Conservation (phyloP, 441 rosid species). For the Pelargonium australe region DNA sequence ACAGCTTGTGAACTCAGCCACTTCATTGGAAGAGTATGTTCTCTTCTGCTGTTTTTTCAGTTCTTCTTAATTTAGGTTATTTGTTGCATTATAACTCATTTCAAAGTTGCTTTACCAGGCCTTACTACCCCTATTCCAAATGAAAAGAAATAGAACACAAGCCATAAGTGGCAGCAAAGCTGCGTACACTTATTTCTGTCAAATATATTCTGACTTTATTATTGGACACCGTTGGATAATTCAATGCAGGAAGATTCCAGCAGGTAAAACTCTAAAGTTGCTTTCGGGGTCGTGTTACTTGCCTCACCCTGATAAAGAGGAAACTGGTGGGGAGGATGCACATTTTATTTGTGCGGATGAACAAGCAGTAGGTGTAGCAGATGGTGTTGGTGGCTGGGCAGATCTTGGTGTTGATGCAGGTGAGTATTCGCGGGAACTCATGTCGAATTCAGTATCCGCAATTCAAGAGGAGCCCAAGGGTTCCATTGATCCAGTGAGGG, state of each 20-base stretch:
- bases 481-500: conserved; percentile 67
- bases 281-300: conserved; percentile 76
- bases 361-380: conserved; percentile 84
- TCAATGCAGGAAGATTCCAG: conserved; percentile 35
- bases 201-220: neutral
- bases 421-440: conserved; percentile 66
- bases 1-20: conserved; percentile 36
- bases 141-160: no score
- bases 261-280: conserved; percentile 47
- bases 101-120: no score
- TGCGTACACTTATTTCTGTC: neutral
- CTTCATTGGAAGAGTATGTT: conserved; percentile 55
- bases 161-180: no score
- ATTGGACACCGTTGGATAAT: neutral
- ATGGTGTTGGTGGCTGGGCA: conserved; percentile 98
- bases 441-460: conserved; percentile 74
- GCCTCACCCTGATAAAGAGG: conserved; percentile 94
- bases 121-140: no score
- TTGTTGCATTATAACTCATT: neutral
- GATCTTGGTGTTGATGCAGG: conserved; percentile 81
- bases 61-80: neutral
- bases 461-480: conserved; percentile 79
- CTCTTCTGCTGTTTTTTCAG: conserved; percentile 8
- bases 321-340: conserved; percentile 87
- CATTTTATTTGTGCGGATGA: conserved; percentile 69